Percentiles rank a stretch among this genome's conserved stretches.
Evolutionary conservation across 1,284 basidiomycete genomes (phyloP).

Genomic region (Volvariella surrecta): DNA sequence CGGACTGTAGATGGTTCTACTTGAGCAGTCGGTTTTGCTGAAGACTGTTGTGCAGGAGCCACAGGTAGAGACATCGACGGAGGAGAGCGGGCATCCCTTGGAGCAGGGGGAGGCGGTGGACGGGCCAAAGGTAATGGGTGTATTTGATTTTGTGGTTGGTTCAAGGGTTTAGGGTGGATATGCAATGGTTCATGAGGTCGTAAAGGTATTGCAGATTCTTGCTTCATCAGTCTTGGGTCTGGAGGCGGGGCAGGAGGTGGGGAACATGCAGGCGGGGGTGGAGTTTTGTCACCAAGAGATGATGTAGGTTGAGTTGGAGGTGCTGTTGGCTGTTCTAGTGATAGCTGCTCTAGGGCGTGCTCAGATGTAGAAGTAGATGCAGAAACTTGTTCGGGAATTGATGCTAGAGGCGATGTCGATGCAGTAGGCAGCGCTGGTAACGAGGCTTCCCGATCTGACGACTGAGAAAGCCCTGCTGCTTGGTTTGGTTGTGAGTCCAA

Average conservation of each 20-base stretch:
- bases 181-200: slow-evolving; percentile 36
- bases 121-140: slow-evolving; percentile 12
- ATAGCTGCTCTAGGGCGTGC: no score
- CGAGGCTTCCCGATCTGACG: no score
- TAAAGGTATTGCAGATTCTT: slow-evolving; percentile 18
- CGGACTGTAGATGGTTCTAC: slow-evolving; percentile 16
- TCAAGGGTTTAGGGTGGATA: slow-evolving; percentile 33
- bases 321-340: slow-evolving; percentile 14
- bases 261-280: slow-evolving; percentile 27
- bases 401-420: slow-evolving; percentile 10
- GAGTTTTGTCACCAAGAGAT: slow-evolving; percentile 9
- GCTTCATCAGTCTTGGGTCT: slow-evolving; percentile 25
- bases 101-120: slow-evolving; percentile 6
- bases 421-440: no score
- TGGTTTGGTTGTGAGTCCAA: no score
- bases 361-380: slow-evolving; percentile 3
- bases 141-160: slow-evolving; percentile 17
- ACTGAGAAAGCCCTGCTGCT: no score
- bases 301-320: slow-evolving; percentile 17
- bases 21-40: no score
- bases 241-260: slow-evolving; percentile 40
- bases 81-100: slow-evolving; percentile 14
- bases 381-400: slow-evolving; percentile 8
- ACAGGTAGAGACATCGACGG: no score
- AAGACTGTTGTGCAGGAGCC: no score